These are phyloP conservation scores for Neoboletus magnificus DNA, from an alignment of 768 basidiomycete genomes.

Conservation along the genomic window DNA sequence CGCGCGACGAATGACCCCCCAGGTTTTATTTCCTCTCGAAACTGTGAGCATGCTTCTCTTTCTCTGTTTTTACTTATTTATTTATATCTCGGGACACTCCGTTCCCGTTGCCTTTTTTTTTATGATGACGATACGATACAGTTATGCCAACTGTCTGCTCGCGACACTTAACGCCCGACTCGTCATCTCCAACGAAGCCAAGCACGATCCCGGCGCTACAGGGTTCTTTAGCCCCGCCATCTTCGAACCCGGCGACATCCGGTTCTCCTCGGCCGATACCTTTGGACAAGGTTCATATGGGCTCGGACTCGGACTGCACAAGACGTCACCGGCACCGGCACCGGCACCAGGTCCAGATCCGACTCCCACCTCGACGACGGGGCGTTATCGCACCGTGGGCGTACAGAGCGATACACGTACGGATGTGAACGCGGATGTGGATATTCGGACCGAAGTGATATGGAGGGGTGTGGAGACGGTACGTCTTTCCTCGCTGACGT, in stretches of 20 bases:
- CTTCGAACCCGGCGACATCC: background rate
- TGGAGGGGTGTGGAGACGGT: background rate
- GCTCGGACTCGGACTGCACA: background rate
- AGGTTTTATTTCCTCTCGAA: slow-evolving; percentile 9
- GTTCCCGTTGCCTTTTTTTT: background rate
- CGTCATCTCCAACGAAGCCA: background rate
- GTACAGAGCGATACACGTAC: background rate
- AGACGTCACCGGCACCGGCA: background rate
- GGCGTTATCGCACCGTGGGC: background rate
- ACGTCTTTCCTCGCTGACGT: background rate
- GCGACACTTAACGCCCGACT: slow-evolving; percentile 2
- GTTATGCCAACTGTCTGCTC: slow-evolving; percentile 4
- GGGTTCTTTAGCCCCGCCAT: background rate
- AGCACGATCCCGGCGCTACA: background rate
- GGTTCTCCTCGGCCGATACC: background rate
- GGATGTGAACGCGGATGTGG: background rate
- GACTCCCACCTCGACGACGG: background rate
- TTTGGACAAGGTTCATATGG: background rate
- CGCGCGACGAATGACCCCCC: background rate
- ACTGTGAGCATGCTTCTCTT: background rate
- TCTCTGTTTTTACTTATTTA: too few relatives aligned
- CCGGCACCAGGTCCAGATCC: background rate
- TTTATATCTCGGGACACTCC: background rate
- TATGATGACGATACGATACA: background rate
- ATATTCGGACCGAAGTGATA: background rate